phyloP scores from a whole-genome alignment of 805 yeast genomes.

The Millerozyma miso region DNA sequence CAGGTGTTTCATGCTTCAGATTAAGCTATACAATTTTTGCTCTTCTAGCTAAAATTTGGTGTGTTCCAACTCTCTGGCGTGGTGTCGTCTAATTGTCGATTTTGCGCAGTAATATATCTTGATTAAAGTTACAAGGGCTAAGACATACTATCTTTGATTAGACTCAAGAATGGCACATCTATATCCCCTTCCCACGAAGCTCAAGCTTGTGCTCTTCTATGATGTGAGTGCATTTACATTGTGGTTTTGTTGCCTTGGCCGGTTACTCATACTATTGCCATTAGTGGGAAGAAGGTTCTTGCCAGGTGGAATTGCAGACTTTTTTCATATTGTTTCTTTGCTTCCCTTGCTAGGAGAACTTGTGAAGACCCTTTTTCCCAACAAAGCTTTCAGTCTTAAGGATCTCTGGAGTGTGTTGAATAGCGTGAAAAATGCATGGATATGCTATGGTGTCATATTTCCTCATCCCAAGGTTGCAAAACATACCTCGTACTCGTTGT shows the following conservation, averaged over 20 bases:
- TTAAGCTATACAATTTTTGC: too few relatives aligned
- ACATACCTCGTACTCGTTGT: constrained; percentile 36
- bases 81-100: not conserved
- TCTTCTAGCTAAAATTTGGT: too few relatives aligned
- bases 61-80: not conserved
- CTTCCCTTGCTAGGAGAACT: constrained; percentile 27
- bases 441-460: constrained; percentile 39
- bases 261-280: constrained; percentile 54
- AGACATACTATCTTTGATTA: not conserved
- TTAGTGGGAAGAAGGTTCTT: constrained; percentile 61
- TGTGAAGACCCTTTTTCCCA: constrained; percentile 13
- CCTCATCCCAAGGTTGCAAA: constrained; percentile 40
- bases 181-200: constrained; percentile 32
- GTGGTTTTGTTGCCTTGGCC: constrained; percentile 45
- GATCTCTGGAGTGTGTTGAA: constrained; percentile 28
- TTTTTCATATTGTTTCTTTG: constrained; percentile 42
- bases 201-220: constrained; percentile 30
- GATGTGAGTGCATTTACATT: constrained; percentile 34
- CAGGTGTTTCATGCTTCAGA: not conserved
- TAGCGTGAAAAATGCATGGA: constrained; percentile 31
- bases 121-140: not conserved
- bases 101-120: constrained; percentile 1
- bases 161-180: constrained; percentile 22
- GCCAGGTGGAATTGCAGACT: constrained; percentile 71
- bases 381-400: constrained; percentile 4